These are phyloP conservation scores for Zygnema cylindricum DNA, from an alignment of 139 green algal species.

Conservation along the genomic window DNA sequence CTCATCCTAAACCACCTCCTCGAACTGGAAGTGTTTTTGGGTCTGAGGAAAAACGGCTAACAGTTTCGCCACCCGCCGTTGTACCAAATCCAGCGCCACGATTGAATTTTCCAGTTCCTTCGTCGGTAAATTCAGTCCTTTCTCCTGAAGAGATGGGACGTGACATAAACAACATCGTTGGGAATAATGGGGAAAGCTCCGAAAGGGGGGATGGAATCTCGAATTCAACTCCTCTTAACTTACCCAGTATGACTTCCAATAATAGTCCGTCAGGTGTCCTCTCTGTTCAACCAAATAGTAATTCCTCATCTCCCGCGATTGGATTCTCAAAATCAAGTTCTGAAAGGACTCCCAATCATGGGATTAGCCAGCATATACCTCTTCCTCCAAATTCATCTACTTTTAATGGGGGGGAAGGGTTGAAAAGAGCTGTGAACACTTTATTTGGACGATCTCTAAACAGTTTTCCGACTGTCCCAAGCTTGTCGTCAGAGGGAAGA, in stretches of 20 bases:
- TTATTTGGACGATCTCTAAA: not conserved
- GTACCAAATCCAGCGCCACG: not conserved
- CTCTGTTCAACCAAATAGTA: not conserved
- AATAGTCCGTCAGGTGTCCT: not conserved
- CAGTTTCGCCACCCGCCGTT: not conserved
- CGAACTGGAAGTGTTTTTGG: constrained; percentile 13
- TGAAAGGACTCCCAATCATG: too few species aligned
- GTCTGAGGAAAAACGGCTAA: not conserved
- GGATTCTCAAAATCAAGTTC: too few species aligned
- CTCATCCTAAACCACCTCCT: not conserved
- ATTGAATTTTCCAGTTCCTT: not conserved
- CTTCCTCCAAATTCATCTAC: not conserved
- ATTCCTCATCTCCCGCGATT: not conserved
- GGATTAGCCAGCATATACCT: too few species aligned
- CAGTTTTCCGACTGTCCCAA: not conserved
- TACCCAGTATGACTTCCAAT: not conserved
- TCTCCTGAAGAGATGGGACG: not conserved
- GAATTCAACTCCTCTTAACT: too few species aligned
- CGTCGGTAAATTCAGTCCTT: not conserved
- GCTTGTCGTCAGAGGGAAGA: not conserved
- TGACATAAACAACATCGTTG: not conserved
- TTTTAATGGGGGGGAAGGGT: too few species aligned
- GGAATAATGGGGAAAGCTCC: not conserved
- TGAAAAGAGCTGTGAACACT: too few species aligned
- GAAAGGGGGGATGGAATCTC: not conserved